Percentiles rank a stretch among this genome's conserved stretches.
phyloP scores from a whole-genome alignment of 1,139 yeast genomes.

The Pneumocystis wakefieldiae region DNA sequence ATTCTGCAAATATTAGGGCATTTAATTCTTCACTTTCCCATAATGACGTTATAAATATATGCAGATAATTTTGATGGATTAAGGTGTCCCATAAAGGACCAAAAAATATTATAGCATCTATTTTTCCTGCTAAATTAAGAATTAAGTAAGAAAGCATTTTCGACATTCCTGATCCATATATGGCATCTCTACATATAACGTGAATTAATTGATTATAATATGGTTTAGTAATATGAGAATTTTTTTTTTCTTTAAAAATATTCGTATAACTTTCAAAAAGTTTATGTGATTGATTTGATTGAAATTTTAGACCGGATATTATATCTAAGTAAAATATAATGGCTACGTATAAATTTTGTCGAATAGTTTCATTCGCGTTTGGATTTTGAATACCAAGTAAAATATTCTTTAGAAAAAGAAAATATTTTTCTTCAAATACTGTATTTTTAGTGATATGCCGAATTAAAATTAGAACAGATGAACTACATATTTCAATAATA shows the following conservation, averaged over 20 bases:
- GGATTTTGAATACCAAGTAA: constrained; percentile 1
- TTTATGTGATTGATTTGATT: not conserved
- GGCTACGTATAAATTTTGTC: not conserved
- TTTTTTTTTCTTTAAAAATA: not conserved
- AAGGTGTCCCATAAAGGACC: not conserved
- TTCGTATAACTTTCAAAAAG: not conserved
- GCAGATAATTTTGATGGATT: constrained; percentile 1
- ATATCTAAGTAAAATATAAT: not conserved
- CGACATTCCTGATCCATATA: not conserved
- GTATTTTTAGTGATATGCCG: not conserved
- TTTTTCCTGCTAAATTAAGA: not conserved
- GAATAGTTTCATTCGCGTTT: not conserved
- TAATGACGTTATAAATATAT: not conserved
- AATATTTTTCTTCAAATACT: not conserved
- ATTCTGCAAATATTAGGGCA: not conserved
- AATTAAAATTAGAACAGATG: not conserved
- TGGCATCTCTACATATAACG: not conserved
- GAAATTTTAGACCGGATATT: not conserved
- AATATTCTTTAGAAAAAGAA: not conserved
- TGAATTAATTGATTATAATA: not conserved
- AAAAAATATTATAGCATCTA: not conserved
- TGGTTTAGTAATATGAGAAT: not conserved
- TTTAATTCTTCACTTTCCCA: not conserved
- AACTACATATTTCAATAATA: not conserved
- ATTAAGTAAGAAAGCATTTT: not conserved